These are phyloP conservation scores for Leishmania arabica DNA, from an alignment of 208 protist species.

Conservation along the genomic window DNA sequence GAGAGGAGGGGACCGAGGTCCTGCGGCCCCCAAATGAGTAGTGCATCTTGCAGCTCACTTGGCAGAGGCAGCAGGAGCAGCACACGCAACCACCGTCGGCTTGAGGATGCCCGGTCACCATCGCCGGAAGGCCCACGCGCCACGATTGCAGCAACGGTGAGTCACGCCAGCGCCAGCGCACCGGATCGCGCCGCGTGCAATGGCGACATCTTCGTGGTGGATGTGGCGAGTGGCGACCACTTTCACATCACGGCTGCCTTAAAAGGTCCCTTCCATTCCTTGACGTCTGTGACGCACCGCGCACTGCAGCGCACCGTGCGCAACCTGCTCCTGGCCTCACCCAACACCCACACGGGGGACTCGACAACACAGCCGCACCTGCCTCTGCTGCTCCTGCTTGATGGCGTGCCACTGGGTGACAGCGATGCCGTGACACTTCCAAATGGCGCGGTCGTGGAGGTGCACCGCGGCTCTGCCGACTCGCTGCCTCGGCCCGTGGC, in stretches of 20 bases:
- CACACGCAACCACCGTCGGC: not conserved
- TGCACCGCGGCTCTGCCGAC: conserved; percentile 8
- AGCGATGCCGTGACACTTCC: conserved; percentile 17
- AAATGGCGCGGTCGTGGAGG: conserved; percentile 24
- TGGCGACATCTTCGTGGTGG: conserved; percentile 22
- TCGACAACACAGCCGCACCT: conserved; percentile 2
- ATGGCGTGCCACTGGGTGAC: conserved; percentile 20
- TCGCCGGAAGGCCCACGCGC: not conserved
- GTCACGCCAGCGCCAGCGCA: not conserved
- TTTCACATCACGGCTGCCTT: conserved; percentile 22
- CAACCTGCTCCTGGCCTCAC: conserved; percentile 5
- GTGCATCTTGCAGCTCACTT: not conserved
- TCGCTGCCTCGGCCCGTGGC: conserved; percentile 6
- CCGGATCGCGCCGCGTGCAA: not conserved
- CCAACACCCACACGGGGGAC: not conserved
- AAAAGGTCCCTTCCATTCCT: conserved; percentile 11
- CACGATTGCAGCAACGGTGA: not conserved
- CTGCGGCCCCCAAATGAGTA: not conserved
- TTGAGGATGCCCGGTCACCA: not conserved
- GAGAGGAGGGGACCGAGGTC: not conserved
- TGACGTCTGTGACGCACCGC: conserved; percentile 25
- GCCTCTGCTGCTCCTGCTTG: conserved; percentile 17
- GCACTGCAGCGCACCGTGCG: conserved; percentile 19
- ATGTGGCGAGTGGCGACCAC: conserved; percentile 14
- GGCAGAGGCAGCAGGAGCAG: not conserved